A percentile compares a stretch with the other conserved stretches of the same genome.
phyloP scores from a whole-genome alignment of 2,329 filamentous ascomycete genomes.

The Talaromyces rugulosus region DNA sequence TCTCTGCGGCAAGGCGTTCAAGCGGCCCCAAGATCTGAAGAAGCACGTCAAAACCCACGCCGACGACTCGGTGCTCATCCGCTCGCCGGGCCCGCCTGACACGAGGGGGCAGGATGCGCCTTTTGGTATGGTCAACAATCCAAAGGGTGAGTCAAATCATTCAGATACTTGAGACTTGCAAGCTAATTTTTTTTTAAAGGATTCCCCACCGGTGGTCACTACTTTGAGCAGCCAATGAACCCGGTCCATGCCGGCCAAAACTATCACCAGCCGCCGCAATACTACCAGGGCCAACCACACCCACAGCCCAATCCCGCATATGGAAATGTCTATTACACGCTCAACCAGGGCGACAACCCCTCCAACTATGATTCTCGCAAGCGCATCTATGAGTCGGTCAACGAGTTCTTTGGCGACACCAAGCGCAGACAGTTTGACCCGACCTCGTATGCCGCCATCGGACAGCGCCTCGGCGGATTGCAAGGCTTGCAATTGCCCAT shows the following conservation, averaged over 20 bases:
- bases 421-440: constrained; percentile 91
- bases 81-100: constrained; percentile 57
- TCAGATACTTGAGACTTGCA: not conserved
- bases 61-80: constrained; percentile 77
- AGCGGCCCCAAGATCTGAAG: constrained; percentile 97
- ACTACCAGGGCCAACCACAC: constrained; percentile 53
- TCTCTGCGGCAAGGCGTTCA: constrained; percentile 98
- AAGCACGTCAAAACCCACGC: constrained; percentile 99
- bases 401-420: constrained; percentile 89
- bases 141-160: constrained; percentile 29
- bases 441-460: constrained; percentile 83
- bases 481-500: constrained; percentile 64
- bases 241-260: constrained; percentile 40
- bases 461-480: constrained; percentile 78
- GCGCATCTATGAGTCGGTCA: constrained; percentile 80
- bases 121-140: constrained; percentile 30
- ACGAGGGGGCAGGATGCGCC: constrained; percentile 41
- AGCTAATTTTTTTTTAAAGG: constrained; percentile 16
- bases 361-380: constrained; percentile 68
- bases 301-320: constrained; percentile 58
- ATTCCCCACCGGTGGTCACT: constrained; percentile 47
- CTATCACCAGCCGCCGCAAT: constrained; percentile 43
- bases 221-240: constrained; percentile 46
- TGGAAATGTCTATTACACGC: constrained; percentile 73
- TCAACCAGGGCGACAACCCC: constrained; percentile 59